Conservation (phyloP, 1,284 basidiomycete species). For the Lentinus polychrous region DNA sequence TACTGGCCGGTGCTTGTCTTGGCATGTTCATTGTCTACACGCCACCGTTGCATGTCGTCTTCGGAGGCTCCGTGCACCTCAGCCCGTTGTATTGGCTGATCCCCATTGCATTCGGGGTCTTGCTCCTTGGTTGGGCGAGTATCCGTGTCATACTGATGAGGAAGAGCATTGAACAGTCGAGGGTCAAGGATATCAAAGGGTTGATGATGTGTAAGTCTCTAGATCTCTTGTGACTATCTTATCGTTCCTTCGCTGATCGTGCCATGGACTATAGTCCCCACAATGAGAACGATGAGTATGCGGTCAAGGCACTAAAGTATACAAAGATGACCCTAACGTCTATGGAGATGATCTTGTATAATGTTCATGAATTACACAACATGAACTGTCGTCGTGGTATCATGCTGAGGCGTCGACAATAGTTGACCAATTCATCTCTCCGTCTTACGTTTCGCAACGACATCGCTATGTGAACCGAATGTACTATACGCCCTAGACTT, state of each 20-base stretch:
- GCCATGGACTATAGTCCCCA: slow-evolving; percentile 39
- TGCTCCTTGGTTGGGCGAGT: slow-evolving; percentile 54
- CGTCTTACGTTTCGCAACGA: no score
- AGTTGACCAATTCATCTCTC: no score
- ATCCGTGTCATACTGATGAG: slow-evolving; percentile 50
- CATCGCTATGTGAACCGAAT: no score
- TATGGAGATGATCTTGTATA: no score
- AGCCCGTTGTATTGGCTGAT: slow-evolving; percentile 66
- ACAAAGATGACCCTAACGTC: no score
- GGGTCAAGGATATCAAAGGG: slow-evolving; percentile 59
- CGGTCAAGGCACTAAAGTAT: slow-evolving; percentile 31
- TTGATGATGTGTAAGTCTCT: slow-evolving; percentile 58
- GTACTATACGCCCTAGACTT: no score
- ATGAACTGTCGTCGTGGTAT: no score
- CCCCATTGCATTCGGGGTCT: slow-evolving; percentile 50
- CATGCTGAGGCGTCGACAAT: no score
- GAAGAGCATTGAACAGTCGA: slow-evolving; percentile 45
- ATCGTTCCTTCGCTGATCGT: slow-evolving; percentile 8
- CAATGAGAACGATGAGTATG: slow-evolving; percentile 62
- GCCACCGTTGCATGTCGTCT: slow-evolving; percentile 60
- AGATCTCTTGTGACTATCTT: not conserved
- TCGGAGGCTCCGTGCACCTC: slow-evolving; percentile 51
- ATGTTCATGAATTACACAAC: no score
- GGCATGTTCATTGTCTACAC: slow-evolving; percentile 67
- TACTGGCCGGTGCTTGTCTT: slow-evolving; percentile 51